phyloP scores from a whole-genome alignment of 148 eudicot species.

The Fagopyrum esculentum region DNA sequence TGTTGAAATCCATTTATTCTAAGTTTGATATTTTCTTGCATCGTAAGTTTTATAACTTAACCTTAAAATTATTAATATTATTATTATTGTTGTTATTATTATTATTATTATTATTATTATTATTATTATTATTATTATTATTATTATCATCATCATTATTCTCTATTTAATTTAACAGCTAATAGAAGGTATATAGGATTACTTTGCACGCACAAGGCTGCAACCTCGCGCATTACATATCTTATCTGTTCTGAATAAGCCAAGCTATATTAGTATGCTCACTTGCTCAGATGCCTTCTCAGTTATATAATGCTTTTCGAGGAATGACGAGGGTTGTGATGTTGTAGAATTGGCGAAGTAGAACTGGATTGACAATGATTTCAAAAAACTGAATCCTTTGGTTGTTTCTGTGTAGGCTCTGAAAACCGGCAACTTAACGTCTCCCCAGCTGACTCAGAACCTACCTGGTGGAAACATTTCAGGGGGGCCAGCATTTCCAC shows the following conservation, averaged over 20 bases:
- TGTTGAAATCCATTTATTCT: no score
- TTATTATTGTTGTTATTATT: no score
- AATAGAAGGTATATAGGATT: no score
- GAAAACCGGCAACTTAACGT: slow-evolving; percentile 45
- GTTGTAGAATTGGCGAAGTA: background rate
- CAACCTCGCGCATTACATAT: no score
- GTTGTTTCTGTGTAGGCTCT: slow-evolving; percentile 37
- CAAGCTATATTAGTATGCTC: background rate
- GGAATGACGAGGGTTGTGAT: background rate
- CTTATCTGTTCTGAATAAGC: background rate
- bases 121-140: no score
- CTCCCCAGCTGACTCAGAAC: slow-evolving; percentile 53
- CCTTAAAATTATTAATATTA: no score
- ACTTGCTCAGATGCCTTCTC: background rate
- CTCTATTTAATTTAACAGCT: no score
- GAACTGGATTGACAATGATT: background rate
- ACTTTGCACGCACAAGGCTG: no score
- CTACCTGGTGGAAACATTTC: slow-evolving; percentile 44
- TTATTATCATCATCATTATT: no score
- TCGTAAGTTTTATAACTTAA: no score
- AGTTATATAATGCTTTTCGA: background rate
- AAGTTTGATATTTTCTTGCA: no score
- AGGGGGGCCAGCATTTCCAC: slow-evolving; percentile 65
- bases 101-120: no score
- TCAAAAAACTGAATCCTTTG: background rate